Conservation (phyloP, 1,284 basidiomycete genomes). For the Neolentinus lepideus region DNA sequence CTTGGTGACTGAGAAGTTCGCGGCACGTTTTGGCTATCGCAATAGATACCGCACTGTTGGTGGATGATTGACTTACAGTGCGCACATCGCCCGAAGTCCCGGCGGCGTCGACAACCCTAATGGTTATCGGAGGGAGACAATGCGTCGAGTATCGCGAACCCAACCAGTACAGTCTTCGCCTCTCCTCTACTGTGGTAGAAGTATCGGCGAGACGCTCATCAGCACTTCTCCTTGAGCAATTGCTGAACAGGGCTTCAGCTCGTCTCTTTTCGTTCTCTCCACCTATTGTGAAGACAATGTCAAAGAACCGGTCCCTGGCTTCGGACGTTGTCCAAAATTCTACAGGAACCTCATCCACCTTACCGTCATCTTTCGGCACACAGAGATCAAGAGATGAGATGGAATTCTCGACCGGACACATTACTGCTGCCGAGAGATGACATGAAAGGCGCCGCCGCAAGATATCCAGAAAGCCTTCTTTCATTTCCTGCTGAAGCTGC, state of each 20-base stretch:
- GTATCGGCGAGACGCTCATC: neutral
- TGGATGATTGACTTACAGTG: neutral
- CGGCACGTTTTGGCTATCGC: neutral
- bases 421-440: neutral
- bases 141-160: constrained; percentile 47
- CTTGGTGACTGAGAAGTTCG: neutral
- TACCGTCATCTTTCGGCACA: constrained; percentile 21
- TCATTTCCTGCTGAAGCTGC: constrained; percentile 71
- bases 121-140: constrained; percentile 49
- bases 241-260: constrained; percentile 46
- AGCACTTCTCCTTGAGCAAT: neutral
- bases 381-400: constrained; percentile 43
- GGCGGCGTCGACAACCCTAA: constrained; percentile 35
- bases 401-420: neutral
- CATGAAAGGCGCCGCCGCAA: neutral
- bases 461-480: constrained; percentile 42
- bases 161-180: constrained; percentile 48
- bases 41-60: constrained; percentile 2
- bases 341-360: constrained; percentile 17
- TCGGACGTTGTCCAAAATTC: constrained; percentile 78
- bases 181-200: constrained; percentile 11
- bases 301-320: constrained; percentile 57
- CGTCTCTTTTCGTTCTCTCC: constrained; percentile 55
- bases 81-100: constrained; percentile 14
- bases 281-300: constrained; percentile 67